These are phyloP conservation scores for Nannochloris sp. DNA, from an alignment of 139 green algal species.

Conservation along the genomic window DNA sequence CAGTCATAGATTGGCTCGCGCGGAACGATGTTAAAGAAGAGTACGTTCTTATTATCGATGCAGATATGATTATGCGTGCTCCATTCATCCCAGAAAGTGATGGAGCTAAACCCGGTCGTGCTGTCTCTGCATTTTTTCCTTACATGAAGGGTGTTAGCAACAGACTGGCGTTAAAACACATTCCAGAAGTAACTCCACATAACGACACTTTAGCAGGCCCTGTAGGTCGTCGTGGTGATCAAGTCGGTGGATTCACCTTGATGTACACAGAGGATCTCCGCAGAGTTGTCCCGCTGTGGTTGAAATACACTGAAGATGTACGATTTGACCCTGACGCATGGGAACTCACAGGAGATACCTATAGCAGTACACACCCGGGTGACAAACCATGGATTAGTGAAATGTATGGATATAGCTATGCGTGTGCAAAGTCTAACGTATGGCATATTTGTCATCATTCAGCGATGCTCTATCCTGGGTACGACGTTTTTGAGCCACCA, in stretches of 20 bases:
- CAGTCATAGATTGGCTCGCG: conserved; percentile 67
- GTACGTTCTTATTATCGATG: conserved; percentile 54
- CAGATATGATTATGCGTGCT: conserved; percentile 56
- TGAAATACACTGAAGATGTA: conserved; percentile 57
- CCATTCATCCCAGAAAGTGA: conserved; percentile 27
- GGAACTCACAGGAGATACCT: conserved; percentile 42
- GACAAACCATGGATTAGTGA: conserved; percentile 36
- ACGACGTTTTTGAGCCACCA: conserved; percentile 36
- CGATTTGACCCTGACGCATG: conserved; percentile 35
- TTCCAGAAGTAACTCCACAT: conserved; percentile 39
- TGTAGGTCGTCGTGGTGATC: conserved; percentile 29
- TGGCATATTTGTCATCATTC: conserved; percentile 66
- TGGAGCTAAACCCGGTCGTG: conserved; percentile 19
- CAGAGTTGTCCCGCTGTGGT: conserved; percentile 61
- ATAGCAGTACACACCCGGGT: conserved; percentile 30
- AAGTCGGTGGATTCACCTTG: conserved; percentile 77
- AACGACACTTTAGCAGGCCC: conserved; percentile 56
- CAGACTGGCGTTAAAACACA: conserved; percentile 36
- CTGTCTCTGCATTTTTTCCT: conserved; percentile 28
- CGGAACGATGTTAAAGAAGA: conserved; percentile 41
- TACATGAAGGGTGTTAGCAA: conserved; percentile 44
- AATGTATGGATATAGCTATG: conserved; percentile 73
- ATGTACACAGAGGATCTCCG: conserved; percentile 70
- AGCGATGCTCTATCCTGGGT: conserved; percentile 79
- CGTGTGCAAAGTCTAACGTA: conserved; percentile 53